These are phyloP conservation scores for Rhododendron vialii DNA, from an alignment of 148 eudicot genomes.

Conservation along the genomic window DNA sequence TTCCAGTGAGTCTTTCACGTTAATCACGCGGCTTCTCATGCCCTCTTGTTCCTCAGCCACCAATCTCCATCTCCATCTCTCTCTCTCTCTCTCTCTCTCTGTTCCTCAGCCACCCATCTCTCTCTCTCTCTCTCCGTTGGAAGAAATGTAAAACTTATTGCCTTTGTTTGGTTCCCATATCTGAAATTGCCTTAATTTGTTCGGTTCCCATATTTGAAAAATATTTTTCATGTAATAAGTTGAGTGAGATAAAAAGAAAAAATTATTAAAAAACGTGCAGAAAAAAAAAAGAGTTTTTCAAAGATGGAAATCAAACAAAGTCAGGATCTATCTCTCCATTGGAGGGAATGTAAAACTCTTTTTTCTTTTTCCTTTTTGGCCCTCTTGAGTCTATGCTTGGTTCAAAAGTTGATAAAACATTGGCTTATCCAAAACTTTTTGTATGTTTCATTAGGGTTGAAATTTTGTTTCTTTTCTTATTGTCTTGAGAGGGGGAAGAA, in stretches of 20 bases:
- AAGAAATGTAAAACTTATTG: not conserved
- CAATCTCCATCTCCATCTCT: not conserved
- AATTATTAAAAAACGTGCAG: no score
- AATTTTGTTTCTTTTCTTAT: not conserved
- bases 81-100: not conserved
- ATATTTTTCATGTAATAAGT: no score
- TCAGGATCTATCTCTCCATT: no score
- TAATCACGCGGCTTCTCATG: constrained; percentile 22
- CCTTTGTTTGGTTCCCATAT: no score
- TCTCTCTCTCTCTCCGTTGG: not conserved
- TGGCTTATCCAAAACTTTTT: not conserved
- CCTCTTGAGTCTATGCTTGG: not conserved
- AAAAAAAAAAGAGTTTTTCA: no score
- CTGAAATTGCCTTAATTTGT: no score
- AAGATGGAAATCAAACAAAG: no score
- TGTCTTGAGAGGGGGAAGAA: not conserved
- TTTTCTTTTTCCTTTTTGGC: no score
- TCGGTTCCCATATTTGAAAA: no score
- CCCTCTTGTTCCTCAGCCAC: not conserved
- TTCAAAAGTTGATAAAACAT: not conserved
- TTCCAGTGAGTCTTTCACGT: constrained; percentile 22
- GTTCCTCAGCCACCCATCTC: not conserved
- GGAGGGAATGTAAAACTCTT: not conserved
- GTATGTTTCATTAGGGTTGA: not conserved
- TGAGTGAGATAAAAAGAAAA: no score